These are phyloP conservation scores for Leccinum uliginosum DNA, from an alignment of 768 basidiomycete genomes.

Conservation along the genomic window DNA sequence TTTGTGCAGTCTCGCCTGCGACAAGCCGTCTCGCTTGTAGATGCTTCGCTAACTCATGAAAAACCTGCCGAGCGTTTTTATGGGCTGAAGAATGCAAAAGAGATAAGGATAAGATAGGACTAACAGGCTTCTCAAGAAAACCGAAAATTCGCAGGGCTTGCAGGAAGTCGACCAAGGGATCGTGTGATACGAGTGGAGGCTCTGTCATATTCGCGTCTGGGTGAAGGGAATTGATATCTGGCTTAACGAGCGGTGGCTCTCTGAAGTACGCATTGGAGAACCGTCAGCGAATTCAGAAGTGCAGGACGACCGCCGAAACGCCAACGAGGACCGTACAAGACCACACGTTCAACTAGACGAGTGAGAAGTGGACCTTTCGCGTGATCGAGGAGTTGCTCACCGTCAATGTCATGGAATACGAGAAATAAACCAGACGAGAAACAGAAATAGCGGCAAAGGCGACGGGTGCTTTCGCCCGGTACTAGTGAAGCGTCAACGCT, in stretches of 20 bases:
- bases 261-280: constrained; percentile 78
- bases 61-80: constrained; percentile 51
- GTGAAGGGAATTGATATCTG: constrained; percentile 82
- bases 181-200: constrained; percentile 78
- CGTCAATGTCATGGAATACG: constrained; percentile 86
- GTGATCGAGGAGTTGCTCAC: constrained; percentile 37
- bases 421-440: constrained; percentile 77
- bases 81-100: neutral
- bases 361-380: too few relatives aligned
- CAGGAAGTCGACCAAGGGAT: constrained; percentile 95
- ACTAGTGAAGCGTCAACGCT: constrained; percentile 86
- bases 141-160: constrained; percentile 97
- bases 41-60: constrained; percentile 95
- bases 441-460: constrained; percentile 80
- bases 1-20: constrained; percentile 62
- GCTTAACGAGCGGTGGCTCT: constrained; percentile 77
- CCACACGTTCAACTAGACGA: too few relatives aligned
- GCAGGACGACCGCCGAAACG: constrained; percentile 59
- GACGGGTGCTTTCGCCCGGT: constrained; percentile 72
- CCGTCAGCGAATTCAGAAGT: constrained; percentile 82
- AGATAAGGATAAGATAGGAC: constrained; percentile 23
- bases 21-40: constrained; percentile 90
- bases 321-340: constrained; percentile 77
- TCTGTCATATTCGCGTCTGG: constrained; percentile 84
- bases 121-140: constrained; percentile 91